Evolutionary conservation across 1,284 basidiomycete species (phyloP).

Genomic region (Schizophyllum amplum): DNA sequence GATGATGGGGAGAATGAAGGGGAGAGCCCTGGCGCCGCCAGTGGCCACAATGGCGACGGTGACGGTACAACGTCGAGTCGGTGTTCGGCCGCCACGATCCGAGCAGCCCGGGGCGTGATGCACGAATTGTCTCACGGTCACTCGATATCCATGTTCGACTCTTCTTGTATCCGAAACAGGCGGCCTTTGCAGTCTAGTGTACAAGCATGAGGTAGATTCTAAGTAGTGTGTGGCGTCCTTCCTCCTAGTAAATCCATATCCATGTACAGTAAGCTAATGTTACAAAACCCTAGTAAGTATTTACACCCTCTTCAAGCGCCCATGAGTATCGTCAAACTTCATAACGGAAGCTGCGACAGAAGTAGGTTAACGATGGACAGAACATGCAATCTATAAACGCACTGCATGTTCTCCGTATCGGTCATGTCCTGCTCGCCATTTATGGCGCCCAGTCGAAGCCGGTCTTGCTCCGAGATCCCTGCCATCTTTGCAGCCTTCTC

Average conservation of each 20-base stretch:
- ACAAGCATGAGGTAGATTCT: too few species aligned
- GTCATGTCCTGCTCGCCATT: constrained; percentile 3
- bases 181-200: too few species aligned
- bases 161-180: background rate
- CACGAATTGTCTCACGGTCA: background rate
- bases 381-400: background rate
- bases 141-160: background rate
- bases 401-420: constrained; percentile 4
- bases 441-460: background rate
- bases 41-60: background rate
- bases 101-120: background rate
- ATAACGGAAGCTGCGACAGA: background rate
- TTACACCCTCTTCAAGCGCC: background rate
- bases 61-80: background rate
- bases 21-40: background rate
- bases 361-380: background rate
- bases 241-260: too few species aligned
- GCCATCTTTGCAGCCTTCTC: background rate
- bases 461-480: constrained; percentile 1
- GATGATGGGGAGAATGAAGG: background rate
- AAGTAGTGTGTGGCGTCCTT: too few species aligned
- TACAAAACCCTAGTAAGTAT: background rate
- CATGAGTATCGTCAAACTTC: background rate
- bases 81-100: background rate
- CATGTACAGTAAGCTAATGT: background rate